phyloP scores from a whole-genome alignment of 106 monocot genomes.

The Phalaenopsis equestris region DNA sequence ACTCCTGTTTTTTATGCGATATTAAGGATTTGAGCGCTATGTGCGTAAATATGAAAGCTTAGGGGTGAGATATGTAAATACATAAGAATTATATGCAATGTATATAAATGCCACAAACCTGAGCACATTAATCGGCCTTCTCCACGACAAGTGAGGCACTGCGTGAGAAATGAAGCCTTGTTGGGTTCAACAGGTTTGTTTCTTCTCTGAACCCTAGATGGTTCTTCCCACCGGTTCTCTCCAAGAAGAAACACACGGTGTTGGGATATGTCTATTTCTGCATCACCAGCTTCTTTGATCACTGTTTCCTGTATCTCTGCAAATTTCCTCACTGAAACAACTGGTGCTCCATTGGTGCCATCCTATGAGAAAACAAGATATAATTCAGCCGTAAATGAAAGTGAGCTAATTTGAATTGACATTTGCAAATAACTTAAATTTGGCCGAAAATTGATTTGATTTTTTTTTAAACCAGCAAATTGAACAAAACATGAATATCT shows the following conservation, averaged over 20 bases:
- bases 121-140: conserved; percentile 87
- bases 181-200: conserved; percentile 17
- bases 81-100: no score
- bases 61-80: no score
- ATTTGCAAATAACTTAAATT: not conserved
- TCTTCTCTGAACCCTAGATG: conserved; percentile 35
- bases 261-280: conserved; percentile 37
- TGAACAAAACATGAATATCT: no score
- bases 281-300: conserved; percentile 31
- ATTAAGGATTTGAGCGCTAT: no score
- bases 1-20: no score
- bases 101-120: conserved; percentile 29
- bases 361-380: conserved; percentile 24
- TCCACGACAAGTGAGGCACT: conserved; percentile 73
- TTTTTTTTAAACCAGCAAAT: no score
- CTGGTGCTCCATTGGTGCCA: conserved; percentile 48
- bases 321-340: conserved; percentile 35
- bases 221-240: conserved; percentile 97
- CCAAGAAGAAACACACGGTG: conserved; percentile 86
- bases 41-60: no score
- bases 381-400: not conserved
- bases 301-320: conserved; percentile 44
- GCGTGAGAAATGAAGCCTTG: conserved; percentile 20
- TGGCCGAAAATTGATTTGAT: no score
- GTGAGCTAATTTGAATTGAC: not conserved